phyloP scores from a whole-genome alignment of 2,329 filamentous ascomycete genomes.

The Coleophoma crateriformis region DNA sequence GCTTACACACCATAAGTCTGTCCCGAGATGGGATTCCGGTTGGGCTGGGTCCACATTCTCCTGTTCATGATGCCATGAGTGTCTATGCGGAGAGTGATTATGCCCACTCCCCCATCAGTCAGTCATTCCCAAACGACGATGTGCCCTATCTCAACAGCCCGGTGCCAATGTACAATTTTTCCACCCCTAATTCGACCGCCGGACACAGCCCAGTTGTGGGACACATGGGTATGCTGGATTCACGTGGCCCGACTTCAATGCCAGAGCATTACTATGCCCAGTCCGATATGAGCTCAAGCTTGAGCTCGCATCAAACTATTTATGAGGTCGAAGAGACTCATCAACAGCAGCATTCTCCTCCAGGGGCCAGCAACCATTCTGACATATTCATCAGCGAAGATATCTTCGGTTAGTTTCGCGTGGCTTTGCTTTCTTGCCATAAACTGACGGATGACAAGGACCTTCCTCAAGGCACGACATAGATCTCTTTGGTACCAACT shows the following conservation, averaged over 20 bases:
- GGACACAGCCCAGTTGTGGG: constrained; percentile 49
- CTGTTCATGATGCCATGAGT: constrained; percentile 46
- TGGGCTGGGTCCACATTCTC: constrained; percentile 12
- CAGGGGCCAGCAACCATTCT: neutral
- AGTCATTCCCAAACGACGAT: constrained; percentile 48
- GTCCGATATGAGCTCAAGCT: constrained; percentile 55
- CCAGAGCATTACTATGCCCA: constrained; percentile 56
- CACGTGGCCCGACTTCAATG: constrained; percentile 51
- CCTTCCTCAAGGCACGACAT: constrained; percentile 16
- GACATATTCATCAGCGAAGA: constrained; percentile 13
- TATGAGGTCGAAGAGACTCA: constrained; percentile 38
- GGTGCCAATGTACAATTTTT: constrained; percentile 51
- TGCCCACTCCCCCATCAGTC: constrained; percentile 46
- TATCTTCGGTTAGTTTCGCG: constrained; percentile 25
- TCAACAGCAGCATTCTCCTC: constrained; percentile 22
- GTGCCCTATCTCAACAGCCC: constrained; percentile 51
- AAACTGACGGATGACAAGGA: constrained; percentile 9
- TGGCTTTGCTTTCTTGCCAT: constrained; percentile 2
- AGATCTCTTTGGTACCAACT: constrained; percentile 23
- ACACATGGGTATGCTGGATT: constrained; percentile 39
- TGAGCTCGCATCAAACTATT: constrained; percentile 52
- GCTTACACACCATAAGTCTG: constrained; percentile 39
- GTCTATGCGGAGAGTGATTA: constrained; percentile 49
- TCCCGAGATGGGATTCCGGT: constrained; percentile 20
- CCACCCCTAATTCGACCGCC: constrained; percentile 43